Evolutionary conservation across 345 rosid genomes (phyloP).

Genomic region (Lepidium didymum): DNA sequence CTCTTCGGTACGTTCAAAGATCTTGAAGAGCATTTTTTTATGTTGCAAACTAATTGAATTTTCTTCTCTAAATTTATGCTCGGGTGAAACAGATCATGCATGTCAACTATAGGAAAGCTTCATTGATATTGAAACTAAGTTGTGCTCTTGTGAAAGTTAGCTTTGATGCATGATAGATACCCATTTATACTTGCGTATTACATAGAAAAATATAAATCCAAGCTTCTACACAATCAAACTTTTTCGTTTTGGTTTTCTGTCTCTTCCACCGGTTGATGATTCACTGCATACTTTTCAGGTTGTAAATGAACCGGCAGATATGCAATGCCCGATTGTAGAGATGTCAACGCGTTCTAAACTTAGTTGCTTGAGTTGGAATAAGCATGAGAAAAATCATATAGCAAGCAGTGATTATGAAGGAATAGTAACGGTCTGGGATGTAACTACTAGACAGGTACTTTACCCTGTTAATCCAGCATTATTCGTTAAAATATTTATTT

Average conservation of each 20-base stretch:
- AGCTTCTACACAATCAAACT: background rate
- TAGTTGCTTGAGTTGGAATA: conserved; percentile 99
- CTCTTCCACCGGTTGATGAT: conserved; percentile 1
- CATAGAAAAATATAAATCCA: background rate
- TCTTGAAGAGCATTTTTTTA: background rate
- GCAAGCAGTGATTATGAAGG: conserved; percentile 99
- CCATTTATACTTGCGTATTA: background rate
- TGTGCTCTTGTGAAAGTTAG: background rate
- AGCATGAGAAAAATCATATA: conserved; percentile 78
- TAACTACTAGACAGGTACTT: conserved; percentile 76
- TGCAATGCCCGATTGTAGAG: conserved; percentile 87
- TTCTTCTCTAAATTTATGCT: background rate
- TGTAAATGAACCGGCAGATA: conserved; percentile 67
- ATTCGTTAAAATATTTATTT: background rate
- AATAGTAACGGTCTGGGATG: conserved; percentile 98
- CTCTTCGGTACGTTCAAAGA: conserved; percentile 53
- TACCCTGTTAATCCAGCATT: background rate
- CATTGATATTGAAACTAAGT: background rate
- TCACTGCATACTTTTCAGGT: conserved; percentile 44
- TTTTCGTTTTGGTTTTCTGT: background rate
- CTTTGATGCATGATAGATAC: conserved; percentile 13
- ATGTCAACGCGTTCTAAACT: conserved; percentile 96
- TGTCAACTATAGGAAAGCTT: conserved; percentile 3
- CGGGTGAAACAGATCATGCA: conserved; percentile 4
- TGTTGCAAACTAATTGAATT: background rate